phyloP scores from a whole-genome alignment of 768 basidiomycete species.

The Phylloporus sp. region DNA sequence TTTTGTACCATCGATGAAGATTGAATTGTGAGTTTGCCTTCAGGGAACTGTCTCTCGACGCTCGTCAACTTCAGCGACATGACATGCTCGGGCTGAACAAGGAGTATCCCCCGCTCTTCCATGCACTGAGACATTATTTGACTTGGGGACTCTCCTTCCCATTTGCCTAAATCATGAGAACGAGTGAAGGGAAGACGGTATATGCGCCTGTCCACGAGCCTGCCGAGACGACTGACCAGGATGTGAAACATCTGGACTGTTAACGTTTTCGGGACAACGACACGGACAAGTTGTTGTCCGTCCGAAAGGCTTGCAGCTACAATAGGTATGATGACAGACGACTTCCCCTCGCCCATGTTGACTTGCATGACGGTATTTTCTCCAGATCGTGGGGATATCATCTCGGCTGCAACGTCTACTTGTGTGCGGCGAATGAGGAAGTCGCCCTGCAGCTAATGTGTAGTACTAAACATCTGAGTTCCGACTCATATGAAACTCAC shows the following conservation, averaged over 20 bases:
- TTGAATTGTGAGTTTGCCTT: background rate
- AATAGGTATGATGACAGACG: conserved; percentile 44
- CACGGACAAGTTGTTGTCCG: conserved; percentile 39
- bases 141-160: no score
- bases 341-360: conserved; percentile 58
- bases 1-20: no score
- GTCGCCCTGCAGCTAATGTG: conserved; percentile 39
- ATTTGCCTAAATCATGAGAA: no score
- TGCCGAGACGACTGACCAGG: conserved; percentile 37
- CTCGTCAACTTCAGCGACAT: conserved; percentile 46
- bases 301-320: conserved; percentile 39
- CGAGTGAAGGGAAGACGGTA: conserved; percentile 48
- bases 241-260: conserved; percentile 44
- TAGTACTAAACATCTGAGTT: no score
- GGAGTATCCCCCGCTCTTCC: conserved; percentile 36
- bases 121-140: no score
- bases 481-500: background rate
- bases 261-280: conserved; percentile 46
- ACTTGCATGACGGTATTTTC: conserved; percentile 43
- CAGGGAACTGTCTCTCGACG: conserved; percentile 33
- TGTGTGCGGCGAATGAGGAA: conserved; percentile 42
- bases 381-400: conserved; percentile 37
- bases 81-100: conserved; percentile 50
- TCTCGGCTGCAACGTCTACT: conserved; percentile 36
- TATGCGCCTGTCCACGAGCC: conserved; percentile 41